Base-by-base conservation (phyloP, 495 filamentous ascomycete genomes). In the Beverwykella pulmonaria region DNA sequence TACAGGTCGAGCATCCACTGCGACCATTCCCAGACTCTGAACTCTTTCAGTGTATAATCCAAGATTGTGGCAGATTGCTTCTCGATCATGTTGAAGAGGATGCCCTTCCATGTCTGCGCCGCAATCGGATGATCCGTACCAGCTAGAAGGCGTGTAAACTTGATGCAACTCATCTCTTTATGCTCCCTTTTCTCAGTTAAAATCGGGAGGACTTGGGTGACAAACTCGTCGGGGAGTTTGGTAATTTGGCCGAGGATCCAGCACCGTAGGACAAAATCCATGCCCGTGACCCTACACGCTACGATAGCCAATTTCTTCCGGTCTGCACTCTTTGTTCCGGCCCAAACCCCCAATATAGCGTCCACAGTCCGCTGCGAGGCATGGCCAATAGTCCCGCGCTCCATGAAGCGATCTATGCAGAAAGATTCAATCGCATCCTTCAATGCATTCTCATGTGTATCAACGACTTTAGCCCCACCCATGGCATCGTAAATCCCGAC, bases 41-140 rank as follows among this genome's bases (percentile, higher is more conserved):
- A 47, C 19, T 69, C 20, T 0, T 64, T n/a, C 12, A 69, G 41
- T 1, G 44, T 52, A 36, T 62, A 62, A 1, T 59, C 44, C 5
- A 72, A 0, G 2, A 72, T 23, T 0, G 50, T 53, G 8, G 52
- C 17, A 17, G 47, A 17, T 53, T 49, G 25, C 15, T 41, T 59
- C 36, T 65, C 50, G 20, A 72, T 59, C 61, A 65, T 61, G 17
- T 39, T 49, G n/a, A 57, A 65, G 1, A 71, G 50, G 0, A 67
- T 25, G 8, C 34, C 20, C 19, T 56, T 62, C 62, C 63, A 71
- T 29, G 53, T 60, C 7, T 59, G 25, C 0, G 54, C 62, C 3
- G 27, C 25, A 6, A 66, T 57, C 3, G 32, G 26, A 6, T 61
- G 15, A 3, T 27, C 23, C 17, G 36, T 63, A 1, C 26, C 52